phyloP scores from a whole-genome alignment of 805 yeast species.

The Priceomyces fermenticarens region DNA sequence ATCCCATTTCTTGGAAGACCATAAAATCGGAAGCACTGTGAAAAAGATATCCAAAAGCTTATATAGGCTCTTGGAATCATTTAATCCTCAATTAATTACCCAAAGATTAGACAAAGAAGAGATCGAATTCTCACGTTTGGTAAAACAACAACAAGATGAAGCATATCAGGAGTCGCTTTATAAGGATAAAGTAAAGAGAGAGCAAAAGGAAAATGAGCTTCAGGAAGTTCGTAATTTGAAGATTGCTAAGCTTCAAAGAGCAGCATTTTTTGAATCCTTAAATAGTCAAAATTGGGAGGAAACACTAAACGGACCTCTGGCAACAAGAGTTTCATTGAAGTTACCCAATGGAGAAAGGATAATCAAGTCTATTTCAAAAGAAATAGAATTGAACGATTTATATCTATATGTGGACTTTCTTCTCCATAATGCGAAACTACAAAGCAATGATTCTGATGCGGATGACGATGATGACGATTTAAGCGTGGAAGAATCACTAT shows the following conservation, averaged over 20 bases:
- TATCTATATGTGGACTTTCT: conserved; percentile 49
- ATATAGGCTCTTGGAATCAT: conserved; percentile 22
- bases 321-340: conserved; percentile 48
- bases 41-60: conserved; percentile 25
- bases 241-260: conserved; percentile 11
- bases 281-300: conserved; percentile 12
- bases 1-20: conserved; percentile 12
- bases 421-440: conserved; percentile 13
- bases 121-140: conserved; percentile 34
- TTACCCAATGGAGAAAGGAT: conserved; percentile 51
- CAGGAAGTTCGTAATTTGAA: conserved; percentile 5
- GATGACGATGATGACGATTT: conserved; percentile 1
- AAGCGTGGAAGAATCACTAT: conserved; percentile 5
- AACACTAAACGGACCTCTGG: conserved; percentile 7
- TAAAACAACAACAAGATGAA: conserved; percentile 42
- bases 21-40: conserved; percentile 17
- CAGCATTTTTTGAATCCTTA: conserved; percentile 16
- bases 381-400: conserved; percentile 43
- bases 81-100: conserved; percentile 37
- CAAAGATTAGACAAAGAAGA: conserved; percentile 39
- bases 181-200: conserved; percentile 53
- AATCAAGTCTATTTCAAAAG: conserved; percentile 40
- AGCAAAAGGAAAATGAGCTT: conserved; percentile 32
- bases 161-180: conserved; percentile 41
- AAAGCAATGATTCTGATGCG: conserved; percentile 2